A percentile compares a stretch with the other conserved stretches of the same genome.
Evolutionary conservation across 83 land plant genomes (phyloP).

Genomic region (Picea abies): DNA sequence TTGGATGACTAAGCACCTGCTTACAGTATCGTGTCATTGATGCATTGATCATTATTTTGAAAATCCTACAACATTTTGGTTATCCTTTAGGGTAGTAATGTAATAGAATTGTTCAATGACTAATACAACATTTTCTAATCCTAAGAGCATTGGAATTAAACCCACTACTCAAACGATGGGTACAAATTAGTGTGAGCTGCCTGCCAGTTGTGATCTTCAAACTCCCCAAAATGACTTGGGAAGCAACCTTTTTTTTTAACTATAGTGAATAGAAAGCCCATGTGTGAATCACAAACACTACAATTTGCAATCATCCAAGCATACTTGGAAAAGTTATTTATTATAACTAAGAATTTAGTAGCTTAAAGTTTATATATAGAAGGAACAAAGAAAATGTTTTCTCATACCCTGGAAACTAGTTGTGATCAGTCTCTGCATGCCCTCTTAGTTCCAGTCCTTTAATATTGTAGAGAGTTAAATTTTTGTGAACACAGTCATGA

Average conservation of each 20-base stretch:
- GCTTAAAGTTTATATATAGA: background rate
- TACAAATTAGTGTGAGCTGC: background rate
- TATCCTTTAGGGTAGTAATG: no score
- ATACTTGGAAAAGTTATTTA: constrained; percentile 49
- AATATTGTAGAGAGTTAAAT: constrained; percentile 70
- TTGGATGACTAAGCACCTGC: no score
- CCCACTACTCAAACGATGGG: no score
- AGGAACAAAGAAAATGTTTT: background rate
- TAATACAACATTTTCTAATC: no score
- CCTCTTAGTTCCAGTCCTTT: constrained; percentile 70
- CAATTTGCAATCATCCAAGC: constrained; percentile 91
- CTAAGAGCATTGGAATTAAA: no score
- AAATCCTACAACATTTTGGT: no score
- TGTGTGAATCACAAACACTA: constrained; percentile 60
- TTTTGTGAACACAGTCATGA: constrained; percentile 88
- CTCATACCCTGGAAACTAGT: constrained; percentile 98
- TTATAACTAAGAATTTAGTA: background rate
- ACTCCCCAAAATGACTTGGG: constrained; percentile 94
- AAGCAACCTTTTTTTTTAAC: constrained; percentile 47
- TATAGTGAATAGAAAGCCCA: constrained; percentile 94
- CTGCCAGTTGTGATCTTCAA: constrained; percentile 76
- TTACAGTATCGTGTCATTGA: no score
- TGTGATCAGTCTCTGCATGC: constrained; percentile 61
- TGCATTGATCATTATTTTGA: no score
- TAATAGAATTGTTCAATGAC: no score